These are phyloP conservation scores for Phytophthora multivora DNA, from an alignment of 352 stramenopile species.

Conservation along the genomic window DNA sequence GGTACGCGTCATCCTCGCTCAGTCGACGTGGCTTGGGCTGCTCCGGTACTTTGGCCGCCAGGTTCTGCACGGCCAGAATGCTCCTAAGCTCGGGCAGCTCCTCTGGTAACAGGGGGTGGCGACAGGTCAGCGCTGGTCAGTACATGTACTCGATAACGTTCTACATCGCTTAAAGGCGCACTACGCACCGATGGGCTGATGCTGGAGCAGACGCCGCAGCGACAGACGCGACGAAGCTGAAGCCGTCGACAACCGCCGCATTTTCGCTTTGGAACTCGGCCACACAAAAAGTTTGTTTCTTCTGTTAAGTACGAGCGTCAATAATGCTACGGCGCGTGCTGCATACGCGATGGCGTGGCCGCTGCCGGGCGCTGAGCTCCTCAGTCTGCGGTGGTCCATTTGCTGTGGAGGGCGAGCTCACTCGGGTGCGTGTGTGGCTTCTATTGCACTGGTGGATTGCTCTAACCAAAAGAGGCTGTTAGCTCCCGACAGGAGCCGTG, in stretches of 20 bases:
- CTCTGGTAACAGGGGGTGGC: conserved; percentile 20
- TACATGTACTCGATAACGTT: too few relatives aligned
- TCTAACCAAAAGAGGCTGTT: background rate
- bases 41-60: conserved; percentile 46
- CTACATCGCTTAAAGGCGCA: too few relatives aligned
- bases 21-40: conserved; percentile 26
- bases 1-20: conserved; percentile 26
- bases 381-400: conserved; percentile 17
- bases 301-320: conserved; percentile 24
- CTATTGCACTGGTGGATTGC: background rate
- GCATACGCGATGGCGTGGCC: background rate
- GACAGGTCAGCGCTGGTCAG: conserved; percentile 2
- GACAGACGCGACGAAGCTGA: conserved; percentile 27
- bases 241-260: conserved; percentile 41
- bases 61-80: conserved; percentile 54
- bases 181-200: conserved; percentile 40
- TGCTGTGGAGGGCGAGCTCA: conserved; percentile 41
- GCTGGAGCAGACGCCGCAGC: conserved; percentile 40
- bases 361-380: conserved; percentile 22
- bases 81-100: conserved; percentile 64
- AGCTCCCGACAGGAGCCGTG: conserved; percentile 56
- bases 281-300: conserved; percentile 16
- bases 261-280: conserved; percentile 12
- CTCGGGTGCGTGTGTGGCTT: conserved; percentile 19
- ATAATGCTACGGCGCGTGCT: background rate